Conservation (phyloP, 257 asterid genomes). For the Solanum virginianum region DNA sequence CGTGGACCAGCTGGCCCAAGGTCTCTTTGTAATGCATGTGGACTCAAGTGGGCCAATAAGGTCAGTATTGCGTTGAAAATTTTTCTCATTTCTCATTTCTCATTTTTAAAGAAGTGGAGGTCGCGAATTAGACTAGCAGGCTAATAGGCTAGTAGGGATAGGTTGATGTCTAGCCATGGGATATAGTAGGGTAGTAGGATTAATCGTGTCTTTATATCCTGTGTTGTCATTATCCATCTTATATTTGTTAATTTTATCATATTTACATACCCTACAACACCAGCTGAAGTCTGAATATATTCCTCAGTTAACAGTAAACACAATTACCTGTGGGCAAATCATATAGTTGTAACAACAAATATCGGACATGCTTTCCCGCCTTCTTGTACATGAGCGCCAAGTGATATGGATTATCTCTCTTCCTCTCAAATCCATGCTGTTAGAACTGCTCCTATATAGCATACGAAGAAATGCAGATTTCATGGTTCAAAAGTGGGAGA, state of each 20-base stretch:
- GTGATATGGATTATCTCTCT: background rate
- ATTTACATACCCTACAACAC: background rate
- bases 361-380: background rate
- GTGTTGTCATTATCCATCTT: too few species aligned
- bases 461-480: background rate
- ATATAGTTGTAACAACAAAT: background rate
- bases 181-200: too few species aligned
- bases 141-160: too few species aligned
- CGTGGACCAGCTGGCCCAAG: slow-evolving; percentile 96
- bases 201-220: too few species aligned
- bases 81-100: background rate
- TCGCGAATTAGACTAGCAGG: too few species aligned
- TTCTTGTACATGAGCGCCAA: background rate
- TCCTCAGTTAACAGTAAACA: background rate
- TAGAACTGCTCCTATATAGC: background rate
- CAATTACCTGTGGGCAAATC: background rate
- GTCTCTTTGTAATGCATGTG: slow-evolving; percentile 93
- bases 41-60: slow-evolving; percentile 94
- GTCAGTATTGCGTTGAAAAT: slow-evolving; percentile 16
- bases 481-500: background rate
- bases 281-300: background rate
- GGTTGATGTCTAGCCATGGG: too few species aligned
- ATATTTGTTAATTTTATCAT: too few species aligned
- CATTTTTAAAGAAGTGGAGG: too few species aligned
- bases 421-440: background rate